Evolutionary conservation across 2,329 filamentous ascomycete species (phyloP).

Genomic region (Penicillium sp.): DNA sequence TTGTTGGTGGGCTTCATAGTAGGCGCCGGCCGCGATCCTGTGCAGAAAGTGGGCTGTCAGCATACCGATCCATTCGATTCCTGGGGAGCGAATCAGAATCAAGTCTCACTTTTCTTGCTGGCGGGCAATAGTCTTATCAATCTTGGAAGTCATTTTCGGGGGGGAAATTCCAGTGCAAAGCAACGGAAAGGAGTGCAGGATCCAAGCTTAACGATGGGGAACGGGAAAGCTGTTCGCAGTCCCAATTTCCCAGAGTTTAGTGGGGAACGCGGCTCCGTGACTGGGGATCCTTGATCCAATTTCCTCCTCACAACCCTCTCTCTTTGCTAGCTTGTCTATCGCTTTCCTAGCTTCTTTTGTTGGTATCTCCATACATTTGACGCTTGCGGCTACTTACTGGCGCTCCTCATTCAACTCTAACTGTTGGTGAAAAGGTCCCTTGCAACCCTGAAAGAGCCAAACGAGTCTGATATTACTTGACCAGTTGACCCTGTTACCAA

Average conservation of each 20-base stretch:
- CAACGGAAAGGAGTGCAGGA: not conserved
- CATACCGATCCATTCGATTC: not conserved
- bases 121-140: conserved; percentile 70
- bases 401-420: not conserved
- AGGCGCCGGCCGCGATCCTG: conserved; percentile 86
- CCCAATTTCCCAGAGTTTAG: not conserved
- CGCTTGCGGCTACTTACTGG: not conserved
- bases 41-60: conserved; percentile 17
- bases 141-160: conserved; percentile 45
- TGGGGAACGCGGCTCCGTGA: conserved; percentile 4
- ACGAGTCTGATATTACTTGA: not conserved
- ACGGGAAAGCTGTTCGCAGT: conserved; percentile 15
- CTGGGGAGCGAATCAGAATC: conserved; percentile 7
- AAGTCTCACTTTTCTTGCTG: conserved; percentile 71
- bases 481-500: not conserved
- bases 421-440: not conserved
- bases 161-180: not conserved
- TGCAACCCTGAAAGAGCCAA: not conserved
- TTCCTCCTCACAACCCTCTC: not conserved
- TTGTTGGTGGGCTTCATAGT: conserved; percentile 98
- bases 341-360: not conserved
- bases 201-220: not conserved
- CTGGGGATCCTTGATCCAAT: not conserved
- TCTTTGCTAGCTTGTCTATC: not conserved
- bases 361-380: not conserved